These are phyloP conservation scores for Sinapis alba DNA, from an alignment of 441 rosid genomes.

Conservation along the genomic window DNA sequence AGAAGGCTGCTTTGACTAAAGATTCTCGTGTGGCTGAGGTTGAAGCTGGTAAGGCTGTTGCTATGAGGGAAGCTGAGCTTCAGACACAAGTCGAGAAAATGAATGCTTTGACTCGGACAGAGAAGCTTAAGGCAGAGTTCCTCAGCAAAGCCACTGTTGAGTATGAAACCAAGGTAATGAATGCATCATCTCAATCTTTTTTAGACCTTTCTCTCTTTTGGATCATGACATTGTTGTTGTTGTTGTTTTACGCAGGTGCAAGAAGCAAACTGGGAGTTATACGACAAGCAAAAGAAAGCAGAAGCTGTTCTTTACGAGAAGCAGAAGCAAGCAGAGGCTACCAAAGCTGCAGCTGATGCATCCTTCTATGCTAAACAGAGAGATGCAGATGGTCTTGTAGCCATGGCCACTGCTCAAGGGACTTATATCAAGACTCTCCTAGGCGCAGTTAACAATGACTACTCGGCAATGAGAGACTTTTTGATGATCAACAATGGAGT, in stretches of 20 bases:
- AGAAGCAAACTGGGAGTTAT: slow-evolving; percentile 74
- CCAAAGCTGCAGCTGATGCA: slow-evolving; percentile 58
- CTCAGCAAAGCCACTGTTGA: slow-evolving; percentile 71
- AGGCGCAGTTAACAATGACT: slow-evolving; percentile 57
- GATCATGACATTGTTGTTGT: slow-evolving; percentile 1
- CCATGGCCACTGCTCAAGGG: slow-evolving; percentile 65
- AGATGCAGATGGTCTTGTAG: slow-evolving; percentile 63
- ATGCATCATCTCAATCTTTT: neutral
- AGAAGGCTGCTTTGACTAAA: slow-evolving; percentile 55
- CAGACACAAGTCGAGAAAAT: slow-evolving; percentile 59
- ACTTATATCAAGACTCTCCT: slow-evolving; percentile 52
- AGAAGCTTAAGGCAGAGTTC: slow-evolving; percentile 71
- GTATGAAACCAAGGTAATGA: slow-evolving; percentile 62
- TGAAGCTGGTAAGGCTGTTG: slow-evolving; percentile 62
- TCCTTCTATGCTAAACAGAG: slow-evolving; percentile 55
- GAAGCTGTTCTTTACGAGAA: slow-evolving; percentile 61
- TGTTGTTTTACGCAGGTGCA: slow-evolving; percentile 56
- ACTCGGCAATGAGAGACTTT: slow-evolving; percentile 56
- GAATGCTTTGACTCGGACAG: slow-evolving; percentile 62
- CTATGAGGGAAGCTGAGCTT: slow-evolving; percentile 66
- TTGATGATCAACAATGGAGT: slow-evolving; percentile 58
- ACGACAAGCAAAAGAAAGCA: slow-evolving; percentile 63
- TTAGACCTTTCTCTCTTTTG: neutral
- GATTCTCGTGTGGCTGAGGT: slow-evolving; percentile 64
- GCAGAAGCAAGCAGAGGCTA: slow-evolving; percentile 61